A percentile compares a stretch with the other conserved stretches of the same genome.
phyloP scores from a whole-genome alignment of 768 basidiomycete genomes.

The Kwoniella mangroviensis region DNA sequence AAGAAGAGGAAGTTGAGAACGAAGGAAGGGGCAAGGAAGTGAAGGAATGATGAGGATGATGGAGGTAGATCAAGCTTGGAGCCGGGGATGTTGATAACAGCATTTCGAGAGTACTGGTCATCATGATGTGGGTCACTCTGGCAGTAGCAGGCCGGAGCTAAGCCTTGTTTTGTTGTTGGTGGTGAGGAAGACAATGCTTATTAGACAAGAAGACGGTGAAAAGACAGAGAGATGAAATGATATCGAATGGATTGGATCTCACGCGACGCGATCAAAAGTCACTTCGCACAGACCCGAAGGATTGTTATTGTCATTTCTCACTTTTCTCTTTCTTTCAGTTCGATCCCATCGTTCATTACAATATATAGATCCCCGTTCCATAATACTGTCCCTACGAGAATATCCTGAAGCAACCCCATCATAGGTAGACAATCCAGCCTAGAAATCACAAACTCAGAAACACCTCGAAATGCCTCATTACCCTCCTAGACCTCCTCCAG shows the following conservation, averaged over 20 bases:
- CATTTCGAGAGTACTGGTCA: slow-evolving; percentile 21
- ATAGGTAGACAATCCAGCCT: not conserved
- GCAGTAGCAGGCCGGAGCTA: too few species aligned
- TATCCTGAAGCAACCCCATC: not conserved
- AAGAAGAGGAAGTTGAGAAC: not conserved
- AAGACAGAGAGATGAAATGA: not conserved
- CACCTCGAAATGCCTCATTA: slow-evolving; percentile 32
- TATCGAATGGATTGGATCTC: not conserved
- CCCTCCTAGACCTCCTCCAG: slow-evolving; percentile 35
- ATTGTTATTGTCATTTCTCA: not conserved
- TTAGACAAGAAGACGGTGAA: not conserved
- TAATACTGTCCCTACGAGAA: not conserved
- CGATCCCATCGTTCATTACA: not conserved
- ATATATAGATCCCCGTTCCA: not conserved
- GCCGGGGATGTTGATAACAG: slow-evolving; percentile 33
- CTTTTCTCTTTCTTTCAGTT: not conserved
- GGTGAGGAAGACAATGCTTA: not conserved
- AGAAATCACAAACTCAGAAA: not conserved
- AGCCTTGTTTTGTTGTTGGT: too few species aligned
- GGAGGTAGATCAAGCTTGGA: slow-evolving; percentile 54
- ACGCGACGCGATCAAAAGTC: not conserved
- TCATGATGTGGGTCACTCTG: not conserved
- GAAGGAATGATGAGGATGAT: slow-evolving; percentile 54
- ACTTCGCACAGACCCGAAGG: not conserved
- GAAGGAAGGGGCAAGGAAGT: slow-evolving; percentile 18